Base-by-base conservation (phyloP, 768 basidiomycete species). In the Melanogaster broomeanus region DNA sequence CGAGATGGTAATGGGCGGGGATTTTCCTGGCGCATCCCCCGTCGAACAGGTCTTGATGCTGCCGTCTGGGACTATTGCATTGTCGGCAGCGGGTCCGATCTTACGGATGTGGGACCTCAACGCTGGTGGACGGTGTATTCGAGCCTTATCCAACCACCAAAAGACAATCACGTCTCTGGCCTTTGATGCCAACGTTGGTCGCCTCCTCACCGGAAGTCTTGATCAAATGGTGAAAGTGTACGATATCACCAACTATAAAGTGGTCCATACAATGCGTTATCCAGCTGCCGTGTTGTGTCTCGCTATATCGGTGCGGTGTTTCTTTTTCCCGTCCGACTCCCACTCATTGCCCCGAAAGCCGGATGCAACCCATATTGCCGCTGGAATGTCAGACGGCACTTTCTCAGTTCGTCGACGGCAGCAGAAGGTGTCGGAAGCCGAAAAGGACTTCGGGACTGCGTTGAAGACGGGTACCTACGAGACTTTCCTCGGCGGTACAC, bases 181-280 rank as follows among this genome's bases (percentile, higher is more conserved):
- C 1, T 93, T 95, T 68, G 87, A 93, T 64, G 64, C 87, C 27
- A 79, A 76, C 44, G 84, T 88, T 24, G 82, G 83, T 58, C 81
- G 94, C 33, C 78, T 98, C 2, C 75, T 99, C 41, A 93, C 92
- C 1, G 97, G 93, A 27, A 85, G 90, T 38, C 75, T 99, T 55
- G 97, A 99, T 67, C 94, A 96, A 59, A 90, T 99, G 89, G 92
- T 98, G 51, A 99, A 99, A 72, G 95, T 98, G 30, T 99, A 98
- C 73, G 96, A 98, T 69, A 85, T 95, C 33, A 83, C 88, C 65
- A 84, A 84, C 15, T 98, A 96, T 77, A 90, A 90, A 62, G 97
- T 99, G 31, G 85, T 97, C 13, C 97, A 99, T 63, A 98, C 97
- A 4, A 98, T 99, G 93, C 87, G 97, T 40, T 98, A 98, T 70